Evolutionary conservation across 257 asterid genomes (phyloP).

Genomic region (Nicotiana sylvestris): DNA sequence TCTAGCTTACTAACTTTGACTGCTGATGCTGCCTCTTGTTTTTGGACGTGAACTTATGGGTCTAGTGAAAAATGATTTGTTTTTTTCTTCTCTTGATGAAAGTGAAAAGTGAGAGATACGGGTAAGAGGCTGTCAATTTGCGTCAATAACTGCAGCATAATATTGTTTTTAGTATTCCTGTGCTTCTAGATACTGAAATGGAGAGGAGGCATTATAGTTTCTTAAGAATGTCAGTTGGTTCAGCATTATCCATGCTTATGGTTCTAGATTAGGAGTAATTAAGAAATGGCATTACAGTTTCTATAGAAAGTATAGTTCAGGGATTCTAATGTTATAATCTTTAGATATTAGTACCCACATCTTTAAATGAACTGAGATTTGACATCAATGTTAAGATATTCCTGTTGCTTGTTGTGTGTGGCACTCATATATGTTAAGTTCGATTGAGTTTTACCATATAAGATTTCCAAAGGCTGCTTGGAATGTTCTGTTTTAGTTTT

Average conservation of each 20-base stretch:
- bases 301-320: neutral
- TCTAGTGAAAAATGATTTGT: neutral
- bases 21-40: neutral
- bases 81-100: conserved; percentile 6
- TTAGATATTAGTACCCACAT: neutral
- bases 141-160: neutral
- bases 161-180: neutral
- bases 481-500: neutral
- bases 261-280: neutral
- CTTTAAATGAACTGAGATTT: neutral
- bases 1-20: neutral
- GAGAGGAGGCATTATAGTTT: neutral
- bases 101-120: neutral
- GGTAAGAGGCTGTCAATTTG: neutral
- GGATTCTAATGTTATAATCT: neutral
- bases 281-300: neutral
- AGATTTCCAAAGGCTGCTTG: neutral
- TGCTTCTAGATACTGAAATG: neutral
- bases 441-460: neutral
- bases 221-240: neutral
- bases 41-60: neutral
- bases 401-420: neutral
- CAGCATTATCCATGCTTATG: conserved; percentile 2
- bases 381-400: conserved; percentile 1
- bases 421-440: neutral